These are phyloP conservation scores for Dorcoceras hygrometricum DNA, from an alignment of 257 asterid genomes.

Conservation along the genomic window DNA sequence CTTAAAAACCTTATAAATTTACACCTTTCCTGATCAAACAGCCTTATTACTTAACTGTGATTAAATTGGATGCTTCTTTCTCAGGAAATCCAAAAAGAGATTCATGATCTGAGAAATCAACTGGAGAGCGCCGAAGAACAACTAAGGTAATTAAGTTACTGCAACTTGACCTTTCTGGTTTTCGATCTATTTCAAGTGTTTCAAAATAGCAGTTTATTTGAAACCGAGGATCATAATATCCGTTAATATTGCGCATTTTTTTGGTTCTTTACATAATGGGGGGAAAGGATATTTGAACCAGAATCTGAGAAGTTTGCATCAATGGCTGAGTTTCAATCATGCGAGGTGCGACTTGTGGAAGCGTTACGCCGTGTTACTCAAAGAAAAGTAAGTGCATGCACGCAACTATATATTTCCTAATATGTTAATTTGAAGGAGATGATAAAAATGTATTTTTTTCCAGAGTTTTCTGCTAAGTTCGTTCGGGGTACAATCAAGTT, in stretches of 20 bases:
- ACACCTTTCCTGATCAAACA: background rate
- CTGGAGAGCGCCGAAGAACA: conserved; percentile 41
- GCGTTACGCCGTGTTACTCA: conserved; percentile 50
- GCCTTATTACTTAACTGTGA: background rate
- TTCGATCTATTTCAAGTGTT: background rate
- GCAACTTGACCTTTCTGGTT: too few species aligned
- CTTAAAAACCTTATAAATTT: too few species aligned
- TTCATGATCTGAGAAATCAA: conserved; percentile 49
- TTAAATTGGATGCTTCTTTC: background rate
- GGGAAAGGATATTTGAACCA: conserved; percentile 54
- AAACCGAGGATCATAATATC: too few species aligned
- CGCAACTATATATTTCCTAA: too few species aligned
- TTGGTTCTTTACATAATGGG: background rate
- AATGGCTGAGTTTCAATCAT: conserved; percentile 39
- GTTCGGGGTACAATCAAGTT: conserved; percentile 57
- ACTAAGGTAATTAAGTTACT: conserved; percentile 36
- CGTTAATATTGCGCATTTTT: background rate
- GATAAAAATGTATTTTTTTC: too few species aligned
- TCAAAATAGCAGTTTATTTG: too few species aligned
- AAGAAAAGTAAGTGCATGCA: conserved; percentile 41
- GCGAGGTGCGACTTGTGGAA: conserved; percentile 48
- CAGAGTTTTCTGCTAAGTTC: conserved; percentile 46
- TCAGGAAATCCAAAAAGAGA: conserved; percentile 59
- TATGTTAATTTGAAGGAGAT: too few species aligned
- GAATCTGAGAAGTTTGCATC: conserved; percentile 48